These are phyloP conservation scores for Colletotrichum musicola DNA, from an alignment of 2,329 filamentous ascomycete genomes.

Conservation along the genomic window DNA sequence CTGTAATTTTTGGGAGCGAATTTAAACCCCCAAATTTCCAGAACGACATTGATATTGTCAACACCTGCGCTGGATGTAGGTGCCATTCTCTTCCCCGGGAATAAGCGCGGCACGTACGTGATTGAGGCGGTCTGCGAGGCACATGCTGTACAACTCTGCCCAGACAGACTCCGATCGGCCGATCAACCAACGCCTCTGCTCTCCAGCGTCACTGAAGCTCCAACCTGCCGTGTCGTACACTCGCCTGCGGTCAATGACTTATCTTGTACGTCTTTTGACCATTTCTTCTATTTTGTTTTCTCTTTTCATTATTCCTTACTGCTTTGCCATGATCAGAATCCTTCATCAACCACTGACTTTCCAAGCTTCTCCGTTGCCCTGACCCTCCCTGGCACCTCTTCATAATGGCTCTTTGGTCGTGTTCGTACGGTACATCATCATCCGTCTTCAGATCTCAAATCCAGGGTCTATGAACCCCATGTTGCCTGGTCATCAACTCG, in stretches of 20 bases:
- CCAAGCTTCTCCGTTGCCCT: background rate
- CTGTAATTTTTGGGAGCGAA: background rate
- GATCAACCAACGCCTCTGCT: background rate
- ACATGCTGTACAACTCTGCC: conserved; percentile 6
- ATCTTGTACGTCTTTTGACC: background rate
- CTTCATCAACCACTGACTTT: background rate
- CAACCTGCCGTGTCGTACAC: background rate
- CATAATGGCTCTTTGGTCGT: background rate
- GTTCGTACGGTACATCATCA: conserved; percentile 4
- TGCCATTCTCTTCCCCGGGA: background rate
- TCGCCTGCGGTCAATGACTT: too few species aligned
- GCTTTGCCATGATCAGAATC: background rate
- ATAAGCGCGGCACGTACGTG: background rate
- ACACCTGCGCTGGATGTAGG: too few species aligned
- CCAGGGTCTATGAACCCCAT: background rate
- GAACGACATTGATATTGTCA: too few species aligned
- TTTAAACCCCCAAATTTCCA: background rate
- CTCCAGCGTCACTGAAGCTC: background rate
- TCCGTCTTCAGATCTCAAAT: background rate
- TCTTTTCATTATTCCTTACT: background rate
- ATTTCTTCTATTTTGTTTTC: conserved; percentile 7
- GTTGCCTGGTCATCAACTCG: background rate
- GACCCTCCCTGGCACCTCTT: background rate
- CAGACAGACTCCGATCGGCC: background rate
- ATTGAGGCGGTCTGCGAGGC: conserved; percentile 9